Evolutionary conservation across 306 rosid species (phyloP).

Genomic region (Vigna unguiculata): DNA sequence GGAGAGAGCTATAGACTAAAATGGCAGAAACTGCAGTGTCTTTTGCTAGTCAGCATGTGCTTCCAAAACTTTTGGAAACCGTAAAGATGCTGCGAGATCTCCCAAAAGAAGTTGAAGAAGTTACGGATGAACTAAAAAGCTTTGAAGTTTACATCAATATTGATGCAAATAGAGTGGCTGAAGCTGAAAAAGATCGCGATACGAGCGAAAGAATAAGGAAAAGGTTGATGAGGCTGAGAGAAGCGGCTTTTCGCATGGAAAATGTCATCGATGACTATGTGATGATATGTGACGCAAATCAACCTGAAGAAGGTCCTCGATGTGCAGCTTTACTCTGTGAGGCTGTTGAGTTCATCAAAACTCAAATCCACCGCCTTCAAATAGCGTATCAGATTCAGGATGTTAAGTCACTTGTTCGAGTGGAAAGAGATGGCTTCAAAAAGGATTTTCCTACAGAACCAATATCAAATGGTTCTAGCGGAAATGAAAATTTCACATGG

Average conservation of each 20-base stretch:
- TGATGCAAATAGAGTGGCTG: background rate
- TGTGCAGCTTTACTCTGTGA: background rate
- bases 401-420: background rate
- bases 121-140: background rate
- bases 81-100: background rate
- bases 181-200: background rate
- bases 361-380: background rate
- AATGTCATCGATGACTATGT: background rate
- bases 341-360: background rate
- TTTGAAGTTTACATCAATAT: background rate
- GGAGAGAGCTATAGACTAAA: background rate
- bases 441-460: background rate
- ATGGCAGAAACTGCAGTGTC: background rate
- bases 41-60: background rate
- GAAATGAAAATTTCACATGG: background rate
- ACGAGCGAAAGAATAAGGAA: background rate
- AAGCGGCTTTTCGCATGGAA: slow-evolving; percentile 7
- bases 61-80: background rate
- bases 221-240: background rate
- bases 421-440: background rate
- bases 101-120: background rate
- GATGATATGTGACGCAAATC: rapidly evolving
- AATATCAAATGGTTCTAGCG: background rate
- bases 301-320: background rate
- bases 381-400: background rate